phyloP scores from a whole-genome alignment of 164 flowering plant genomes.

The Euptelea pleiosperma region DNA sequence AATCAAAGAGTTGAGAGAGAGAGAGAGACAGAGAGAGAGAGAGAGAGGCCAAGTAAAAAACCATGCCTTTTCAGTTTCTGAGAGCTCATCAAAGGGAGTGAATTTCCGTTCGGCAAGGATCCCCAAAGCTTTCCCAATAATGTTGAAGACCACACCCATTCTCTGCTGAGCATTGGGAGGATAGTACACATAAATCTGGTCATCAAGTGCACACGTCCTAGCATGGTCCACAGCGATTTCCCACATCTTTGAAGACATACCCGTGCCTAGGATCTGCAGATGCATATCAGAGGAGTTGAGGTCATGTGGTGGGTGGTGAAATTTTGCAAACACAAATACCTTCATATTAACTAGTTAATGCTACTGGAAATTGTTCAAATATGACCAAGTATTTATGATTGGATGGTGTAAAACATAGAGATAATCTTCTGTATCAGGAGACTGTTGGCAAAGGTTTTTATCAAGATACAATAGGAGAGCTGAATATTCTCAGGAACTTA shows the following conservation, averaged over 20 bases:
- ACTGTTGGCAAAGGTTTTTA: too few relatives aligned
- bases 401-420: too few relatives aligned
- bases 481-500: too few relatives aligned
- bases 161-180: conserved; percentile 34
- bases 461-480: too few relatives aligned
- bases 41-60: conserved; percentile 1
- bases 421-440: not conserved
- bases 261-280: conserved; percentile 66
- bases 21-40: not conserved
- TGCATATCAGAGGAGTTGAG: not conserved
- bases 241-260: conserved; percentile 82
- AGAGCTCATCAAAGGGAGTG: conserved; percentile 40
- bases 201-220: conserved; percentile 55
- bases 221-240: conserved; percentile 71
- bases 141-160: conserved; percentile 60
- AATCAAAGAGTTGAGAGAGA: conserved; percentile 9
- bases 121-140: conserved; percentile 63
- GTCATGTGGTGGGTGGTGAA: not conserved
- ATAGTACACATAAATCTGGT: conserved; percentile 42
- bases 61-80: conserved; percentile 64
- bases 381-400: too few relatives aligned
- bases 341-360: too few relatives aligned
- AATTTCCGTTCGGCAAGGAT: conserved; percentile 41
- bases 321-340: not conserved
- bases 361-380: too few relatives aligned